A percentile compares a stretch with the other conserved stretches of the same genome.
Conservation (phyloP, 176 grass and related monocot species). For the Tuctoria greenei region DNA sequence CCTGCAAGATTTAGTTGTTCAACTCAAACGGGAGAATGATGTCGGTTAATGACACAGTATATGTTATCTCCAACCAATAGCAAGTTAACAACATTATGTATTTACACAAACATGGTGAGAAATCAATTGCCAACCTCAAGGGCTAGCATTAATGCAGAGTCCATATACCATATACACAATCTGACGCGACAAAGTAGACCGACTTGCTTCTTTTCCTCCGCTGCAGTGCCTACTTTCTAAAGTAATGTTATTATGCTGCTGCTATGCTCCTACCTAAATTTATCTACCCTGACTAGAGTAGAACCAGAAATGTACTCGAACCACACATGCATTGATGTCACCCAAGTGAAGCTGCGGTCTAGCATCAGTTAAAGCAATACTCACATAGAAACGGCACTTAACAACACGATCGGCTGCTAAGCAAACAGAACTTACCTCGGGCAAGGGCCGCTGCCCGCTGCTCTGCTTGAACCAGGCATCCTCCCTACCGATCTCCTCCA, state of each 20-base stretch:
- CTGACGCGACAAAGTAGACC: neutral
- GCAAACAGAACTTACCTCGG: conserved; percentile 46
- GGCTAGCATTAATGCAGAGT: neutral
- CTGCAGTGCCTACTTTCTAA: neutral
- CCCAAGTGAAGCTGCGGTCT: neutral
- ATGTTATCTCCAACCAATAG: conserved; percentile 10
- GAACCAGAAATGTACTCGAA: neutral
- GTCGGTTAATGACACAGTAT: neutral
- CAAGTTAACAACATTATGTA: conserved; percentile 22
- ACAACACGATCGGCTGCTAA: neutral
- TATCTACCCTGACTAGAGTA: conserved; percentile 4
- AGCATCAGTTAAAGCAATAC: conserved; percentile 8
- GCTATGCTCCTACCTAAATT: neutral
- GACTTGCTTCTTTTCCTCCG: neutral
- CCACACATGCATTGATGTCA: neutral
- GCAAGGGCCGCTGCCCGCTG: conserved; percentile 28
- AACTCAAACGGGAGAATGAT: conserved; percentile 7
- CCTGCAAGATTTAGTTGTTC: conserved; percentile 59
- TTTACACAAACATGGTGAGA: neutral
- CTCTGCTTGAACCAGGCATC: conserved; percentile 86
- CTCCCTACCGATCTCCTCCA: conserved; percentile 87
- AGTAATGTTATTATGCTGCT: neutral
- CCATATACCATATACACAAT: conserved; percentile 15
- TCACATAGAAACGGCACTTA: neutral
- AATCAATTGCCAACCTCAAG: neutral